Evolutionary conservation across 2,329 filamentous ascomycete species (phyloP).

Genomic region (Fusarium chaquense): DNA sequence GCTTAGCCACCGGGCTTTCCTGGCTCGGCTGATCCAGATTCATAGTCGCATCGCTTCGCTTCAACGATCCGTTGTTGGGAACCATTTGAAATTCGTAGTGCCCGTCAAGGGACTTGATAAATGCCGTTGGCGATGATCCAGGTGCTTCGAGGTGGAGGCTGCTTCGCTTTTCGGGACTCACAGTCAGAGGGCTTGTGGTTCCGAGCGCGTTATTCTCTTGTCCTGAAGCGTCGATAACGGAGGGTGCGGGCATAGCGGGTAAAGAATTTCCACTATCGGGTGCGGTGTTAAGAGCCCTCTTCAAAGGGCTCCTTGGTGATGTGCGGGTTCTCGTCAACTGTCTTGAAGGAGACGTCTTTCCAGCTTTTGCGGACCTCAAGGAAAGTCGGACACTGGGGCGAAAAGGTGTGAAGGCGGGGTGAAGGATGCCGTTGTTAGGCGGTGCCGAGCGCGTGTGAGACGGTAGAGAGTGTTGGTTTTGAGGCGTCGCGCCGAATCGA

Average conservation of each 20-base stretch:
- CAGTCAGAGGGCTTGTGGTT: constrained; percentile 52
- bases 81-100: constrained; percentile 52
- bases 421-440: constrained; percentile 51
- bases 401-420: constrained; percentile 72
- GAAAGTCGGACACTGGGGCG: constrained; percentile 75
- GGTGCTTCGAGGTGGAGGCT: constrained; percentile 70
- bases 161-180: constrained; percentile 62
- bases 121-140: constrained; percentile 63
- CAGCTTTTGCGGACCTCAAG: constrained; percentile 71
- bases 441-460: constrained; percentile 53
- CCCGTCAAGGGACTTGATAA: constrained; percentile 64
- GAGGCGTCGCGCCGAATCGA: constrained; percentile 55
- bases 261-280: constrained; percentile 76
- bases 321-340: constrained; percentile 72
- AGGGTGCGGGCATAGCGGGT: constrained; percentile 58
- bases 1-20: constrained; percentile 90
- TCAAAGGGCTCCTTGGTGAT: constrained; percentile 84
- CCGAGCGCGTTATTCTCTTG: constrained; percentile 58
- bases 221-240: constrained; percentile 55
- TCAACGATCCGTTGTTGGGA: constrained; percentile 79
- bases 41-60: constrained; percentile 92
- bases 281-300: constrained; percentile 78
- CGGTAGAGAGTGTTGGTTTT: constrained; percentile 51
- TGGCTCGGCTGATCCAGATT: constrained; percentile 82
- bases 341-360: constrained; percentile 67